Evolutionary conservation across 2,329 filamentous ascomycete species (phyloP).

Genomic region (Zasmidium citrigriseum): DNA sequence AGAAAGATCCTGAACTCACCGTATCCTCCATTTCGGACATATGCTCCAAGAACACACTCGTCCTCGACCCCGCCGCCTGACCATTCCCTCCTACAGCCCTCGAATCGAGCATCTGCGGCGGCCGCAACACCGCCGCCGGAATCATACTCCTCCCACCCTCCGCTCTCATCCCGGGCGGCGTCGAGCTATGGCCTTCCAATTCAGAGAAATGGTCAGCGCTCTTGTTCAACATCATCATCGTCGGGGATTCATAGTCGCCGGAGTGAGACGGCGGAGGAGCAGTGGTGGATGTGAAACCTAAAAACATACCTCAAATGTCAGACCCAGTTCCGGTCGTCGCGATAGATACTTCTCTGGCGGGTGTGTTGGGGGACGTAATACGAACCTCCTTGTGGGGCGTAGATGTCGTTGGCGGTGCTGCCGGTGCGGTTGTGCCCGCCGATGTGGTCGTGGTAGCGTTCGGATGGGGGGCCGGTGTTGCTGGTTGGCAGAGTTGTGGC

Average conservation of each 20-base stretch:
- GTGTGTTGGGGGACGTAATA: conserved; percentile 25
- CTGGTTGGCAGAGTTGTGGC: background rate
- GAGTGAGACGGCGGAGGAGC: background rate
- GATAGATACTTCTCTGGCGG: conserved; percentile 30
- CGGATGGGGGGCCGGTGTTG: conserved; percentile 7
- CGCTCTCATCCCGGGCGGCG: conserved; percentile 17
- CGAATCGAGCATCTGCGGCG: conserved; percentile 21
- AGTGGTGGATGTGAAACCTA: conserved; percentile 16
- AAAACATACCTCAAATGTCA: conserved; percentile 23
- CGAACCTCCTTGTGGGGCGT: conserved; percentile 33
- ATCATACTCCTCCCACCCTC: conserved; percentile 12
- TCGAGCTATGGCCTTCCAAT: conserved; percentile 17
- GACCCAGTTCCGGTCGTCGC: conserved; percentile 26
- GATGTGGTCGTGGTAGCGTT: conserved; percentile 1
- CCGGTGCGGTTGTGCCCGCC: conserved; percentile 22
- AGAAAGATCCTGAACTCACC: conserved; percentile 11
- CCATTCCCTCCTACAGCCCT: conserved; percentile 8
- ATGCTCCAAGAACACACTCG: conserved; percentile 21
- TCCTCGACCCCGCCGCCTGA: conserved; percentile 8
- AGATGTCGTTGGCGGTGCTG: conserved; percentile 29
- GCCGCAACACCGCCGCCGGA: conserved; percentile 14
- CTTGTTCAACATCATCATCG: background rate
- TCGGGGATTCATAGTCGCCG: background rate
- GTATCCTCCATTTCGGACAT: conserved; percentile 24
- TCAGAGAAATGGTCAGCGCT: conserved; percentile 25